Conservation (phyloP, 2,329 filamentous ascomycete genomes). For the Cladosporium velox region DNA sequence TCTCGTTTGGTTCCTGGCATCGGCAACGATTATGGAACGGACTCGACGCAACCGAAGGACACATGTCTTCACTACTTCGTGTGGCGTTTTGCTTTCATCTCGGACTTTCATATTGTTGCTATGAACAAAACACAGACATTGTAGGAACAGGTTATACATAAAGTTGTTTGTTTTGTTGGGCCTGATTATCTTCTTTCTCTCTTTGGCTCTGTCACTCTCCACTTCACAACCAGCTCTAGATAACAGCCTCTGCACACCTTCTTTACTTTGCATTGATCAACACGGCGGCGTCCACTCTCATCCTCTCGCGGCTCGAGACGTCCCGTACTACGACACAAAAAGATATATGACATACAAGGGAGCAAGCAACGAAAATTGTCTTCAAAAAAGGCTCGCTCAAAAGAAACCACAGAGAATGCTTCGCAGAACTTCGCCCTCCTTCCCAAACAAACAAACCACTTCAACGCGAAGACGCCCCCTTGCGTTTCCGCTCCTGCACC, state of each 20-base stretch:
- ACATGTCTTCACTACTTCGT: no score
- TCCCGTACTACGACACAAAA: neutral
- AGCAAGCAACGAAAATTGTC: neutral
- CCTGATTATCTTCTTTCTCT: neutral
- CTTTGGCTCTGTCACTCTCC: no score
- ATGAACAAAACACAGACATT: neutral
- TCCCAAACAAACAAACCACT: neutral
- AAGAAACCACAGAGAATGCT: neutral
- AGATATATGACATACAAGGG: neutral
- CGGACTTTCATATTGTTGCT: neutral
- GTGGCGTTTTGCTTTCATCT: no score
- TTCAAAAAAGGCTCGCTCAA: neutral
- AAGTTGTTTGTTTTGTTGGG: neutral
- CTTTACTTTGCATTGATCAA: no score
- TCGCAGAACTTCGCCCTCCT: neutral
- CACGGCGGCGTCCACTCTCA: neutral
- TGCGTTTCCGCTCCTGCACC: slow-evolving; percentile 28
- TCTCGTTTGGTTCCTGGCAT: no score
- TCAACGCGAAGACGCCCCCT: neutral
- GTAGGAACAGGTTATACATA: neutral
- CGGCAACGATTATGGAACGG: no score
- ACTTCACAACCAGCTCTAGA: no score
- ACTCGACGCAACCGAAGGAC: no score
- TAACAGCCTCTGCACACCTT: no score
- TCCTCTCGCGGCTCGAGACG: neutral